Percentiles rank a stretch among this genome's conserved stretches.
These are phyloP conservation scores for Amanita subjunquillea DNA, from an alignment of 768 basidiomycete species.

Conservation along the genomic window DNA sequence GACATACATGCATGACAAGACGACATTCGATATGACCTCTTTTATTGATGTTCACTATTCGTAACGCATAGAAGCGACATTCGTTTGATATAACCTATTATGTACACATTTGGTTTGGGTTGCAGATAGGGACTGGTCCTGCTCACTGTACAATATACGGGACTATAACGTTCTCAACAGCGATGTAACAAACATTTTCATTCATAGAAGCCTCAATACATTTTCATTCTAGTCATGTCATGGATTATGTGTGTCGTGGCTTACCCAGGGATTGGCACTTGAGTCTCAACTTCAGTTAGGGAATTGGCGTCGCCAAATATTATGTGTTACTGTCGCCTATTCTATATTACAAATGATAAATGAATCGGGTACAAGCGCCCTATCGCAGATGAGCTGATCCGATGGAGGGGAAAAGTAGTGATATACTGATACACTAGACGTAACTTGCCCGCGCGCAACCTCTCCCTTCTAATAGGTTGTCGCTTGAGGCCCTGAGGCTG, in stretches of 20 bases:
- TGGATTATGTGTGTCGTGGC: background rate
- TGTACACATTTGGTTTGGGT: conserved; percentile 2
- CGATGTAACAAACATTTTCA: background rate
- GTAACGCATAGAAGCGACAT: background rate
- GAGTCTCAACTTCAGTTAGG: background rate
- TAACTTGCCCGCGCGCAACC: background rate
- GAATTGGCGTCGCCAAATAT: background rate
- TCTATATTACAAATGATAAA: background rate
- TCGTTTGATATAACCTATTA: background rate
- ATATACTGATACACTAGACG: background rate
- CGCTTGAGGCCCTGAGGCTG: background rate
- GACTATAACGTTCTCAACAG: background rate
- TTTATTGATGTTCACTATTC: no score
- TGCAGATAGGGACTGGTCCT: conserved; percentile 1
- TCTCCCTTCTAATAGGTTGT: background rate
- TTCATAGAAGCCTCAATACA: no score
- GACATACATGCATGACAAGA: background rate
- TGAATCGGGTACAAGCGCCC: background rate
- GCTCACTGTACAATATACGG: conserved; percentile 2
- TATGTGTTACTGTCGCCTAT: no score
- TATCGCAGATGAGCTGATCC: background rate
- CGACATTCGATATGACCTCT: no score
- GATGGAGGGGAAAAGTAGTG: background rate
- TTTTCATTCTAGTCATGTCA: no score
- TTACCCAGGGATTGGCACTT: background rate